Base-by-base conservation (phyloP, 2,329 filamentous ascomycete species). In the Cercospora canescens region DNA sequence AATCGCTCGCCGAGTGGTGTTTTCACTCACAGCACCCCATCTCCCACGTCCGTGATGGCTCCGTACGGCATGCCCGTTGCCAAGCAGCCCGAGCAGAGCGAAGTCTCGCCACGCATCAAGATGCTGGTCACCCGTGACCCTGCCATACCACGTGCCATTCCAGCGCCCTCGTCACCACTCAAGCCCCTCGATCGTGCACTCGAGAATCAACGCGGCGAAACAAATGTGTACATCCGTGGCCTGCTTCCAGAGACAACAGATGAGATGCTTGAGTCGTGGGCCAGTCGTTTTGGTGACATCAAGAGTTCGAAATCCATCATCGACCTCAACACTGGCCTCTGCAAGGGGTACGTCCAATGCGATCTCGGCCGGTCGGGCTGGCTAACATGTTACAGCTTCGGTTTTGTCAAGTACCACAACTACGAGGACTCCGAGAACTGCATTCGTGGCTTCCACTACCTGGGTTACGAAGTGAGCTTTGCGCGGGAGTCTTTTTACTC, bases 231-330 rank as follows among this genome's bases (percentile, higher is more conserved):
- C 83, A 97, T 99, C 70, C 92, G 95, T 67, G 96, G 96, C 18
- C 89, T 99, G 69, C 91, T 96, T 70, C 94, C 95, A 0, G 94
- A 96, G 73, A 99, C 94, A 0, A 95, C 96, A 57, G 95, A 99
- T 75, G 91, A 96, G 58, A 90, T 96, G 76, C 84, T 99, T 18
- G 87, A 91, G 73, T 85, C 85, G 50, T 98, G 95, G 81, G 91
- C 94, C 50, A 85, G 88, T 72, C 91, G 94, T 59, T 99, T 98
- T 76, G 96, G 95, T 48, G 89, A 91, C 67, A 95, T 99, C 65
- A 93, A 97, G 81, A 96, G 94, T 71, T 97, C 93, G 76, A 99
- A 99, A 85, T 95, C 96, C 14, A 99, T 99, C 81, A 96, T 99
- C 75, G 96, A 99, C 81, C 90, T 94, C 60, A 89, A 91, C 72